Evolutionary conservation across 257 asterid species (phyloP).

Genomic region (Anisodus tanguticus): DNA sequence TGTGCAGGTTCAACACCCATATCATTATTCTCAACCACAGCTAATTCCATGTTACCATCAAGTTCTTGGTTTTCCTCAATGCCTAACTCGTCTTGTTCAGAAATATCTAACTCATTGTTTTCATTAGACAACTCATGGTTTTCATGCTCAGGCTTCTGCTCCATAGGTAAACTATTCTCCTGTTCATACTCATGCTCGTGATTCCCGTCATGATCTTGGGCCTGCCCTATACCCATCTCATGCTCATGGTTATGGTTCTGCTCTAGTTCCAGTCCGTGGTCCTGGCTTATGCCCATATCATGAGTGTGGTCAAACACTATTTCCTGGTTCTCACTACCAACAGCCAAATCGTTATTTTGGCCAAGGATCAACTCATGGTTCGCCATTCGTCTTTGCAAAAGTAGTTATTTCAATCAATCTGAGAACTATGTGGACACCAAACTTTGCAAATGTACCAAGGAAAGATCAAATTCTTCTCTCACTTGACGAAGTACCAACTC

Average conservation of each 20-base stretch:
- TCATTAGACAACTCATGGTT: conserved; percentile 52
- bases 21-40: conserved; percentile 65
- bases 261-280: conserved; percentile 56
- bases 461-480: conserved; percentile 24
- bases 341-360: conserved; percentile 48
- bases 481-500: conserved; percentile 24
- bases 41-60: conserved; percentile 73
- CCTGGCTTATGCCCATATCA: conserved; percentile 51
- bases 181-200: conserved; percentile 58
- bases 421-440: conserved; percentile 9
- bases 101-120: conserved; percentile 55
- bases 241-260: conserved; percentile 41
- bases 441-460: conserved; percentile 10
- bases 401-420: conserved; percentile 30
- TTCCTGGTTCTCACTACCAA: conserved; percentile 59
- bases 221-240: conserved; percentile 48
- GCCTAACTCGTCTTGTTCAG: conserved; percentile 63
- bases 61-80: conserved; percentile 66
- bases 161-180: conserved; percentile 55
- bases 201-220: conserved; percentile 45
- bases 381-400: conserved; percentile 51
- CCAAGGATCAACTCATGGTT: conserved; percentile 63
- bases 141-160: conserved; percentile 65
- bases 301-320: conserved; percentile 58
- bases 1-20: conserved; percentile 60